Evolutionary conservation across 345 rosid genomes (phyloP), one percentile per base, ranked within the genome.

Genomic region (Hypericum androsaemum): DNA sequence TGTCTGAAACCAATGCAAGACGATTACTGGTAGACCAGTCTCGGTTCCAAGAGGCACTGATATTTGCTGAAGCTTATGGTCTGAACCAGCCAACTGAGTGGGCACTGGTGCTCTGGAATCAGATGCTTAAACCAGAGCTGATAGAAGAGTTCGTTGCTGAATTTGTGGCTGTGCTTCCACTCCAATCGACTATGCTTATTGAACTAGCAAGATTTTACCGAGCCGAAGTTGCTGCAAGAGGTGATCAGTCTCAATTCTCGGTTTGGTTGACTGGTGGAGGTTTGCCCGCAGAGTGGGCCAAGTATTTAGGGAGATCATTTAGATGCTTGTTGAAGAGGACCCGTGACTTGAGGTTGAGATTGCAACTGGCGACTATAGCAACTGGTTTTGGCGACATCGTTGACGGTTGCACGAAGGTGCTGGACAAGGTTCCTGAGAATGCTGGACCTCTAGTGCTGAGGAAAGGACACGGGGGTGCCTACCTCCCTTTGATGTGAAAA

Each of bases 201-300:
- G 98, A 92, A 50, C 75, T 92, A 38, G 94, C 90, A 35, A 83
- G 80, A 67, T 92, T 88, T 63, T 92, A 80, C 54, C 70, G 94
- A 70, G 74, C 84, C 6, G 98, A 92, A 66, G 79, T 92, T 71
- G 88, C 88, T 7, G 98, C 98, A 56, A 73, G 97, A 59, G 90
- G 86, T 2, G 97, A 92, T 65, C 98, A 92, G 64, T 85, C 95
- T 43, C 97, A 92, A 39, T 85, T 92, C 77, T 77, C 97, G 1
- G 88, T 83, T 40, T 92, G 98, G 98, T 86, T 92, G 43, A 85
- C 85, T 3, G 95, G 95, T 3, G 94, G 96, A 40, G 95, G 95
- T 1, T 63, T 88, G 50, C 95, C 98, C 10, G 90, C 90, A 22
- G 98, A 92, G 49, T 88, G 97, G 95, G 98, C 98, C 43, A 88